phyloP scores from a whole-genome alignment of 2,329 filamentous ascomycete species.

The Aspergillus piperis region DNA sequence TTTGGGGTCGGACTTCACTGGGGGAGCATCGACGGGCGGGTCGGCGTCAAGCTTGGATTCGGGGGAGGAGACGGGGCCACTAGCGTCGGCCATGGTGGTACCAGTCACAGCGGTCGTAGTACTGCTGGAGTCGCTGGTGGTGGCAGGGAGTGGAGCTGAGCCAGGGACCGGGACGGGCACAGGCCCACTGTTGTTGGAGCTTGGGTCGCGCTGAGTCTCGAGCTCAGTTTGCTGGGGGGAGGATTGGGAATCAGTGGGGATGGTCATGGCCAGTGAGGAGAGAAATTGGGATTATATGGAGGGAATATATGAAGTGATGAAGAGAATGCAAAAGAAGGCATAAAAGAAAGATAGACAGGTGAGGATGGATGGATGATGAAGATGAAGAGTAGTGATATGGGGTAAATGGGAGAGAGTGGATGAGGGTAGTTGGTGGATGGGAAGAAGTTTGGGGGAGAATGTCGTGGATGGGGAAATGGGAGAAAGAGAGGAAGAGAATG shows the following conservation, averaged over 20 bases:
- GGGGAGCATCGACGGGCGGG: constrained; percentile 28
- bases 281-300: background rate
- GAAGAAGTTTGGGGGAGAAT: too few relatives aligned
- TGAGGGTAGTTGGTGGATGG: too few relatives aligned
- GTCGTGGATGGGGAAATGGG: background rate
- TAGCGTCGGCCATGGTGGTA: constrained; percentile 34
- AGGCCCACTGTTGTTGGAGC: constrained; percentile 2
- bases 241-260: constrained; percentile 16
- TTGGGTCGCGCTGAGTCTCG: constrained; percentile 25
- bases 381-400: too few relatives aligned
- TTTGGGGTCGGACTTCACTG: constrained; percentile 28
- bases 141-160: constrained; percentile 22
- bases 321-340: too few relatives aligned
- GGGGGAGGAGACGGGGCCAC: constrained; percentile 19
- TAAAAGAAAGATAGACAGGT: too few relatives aligned
- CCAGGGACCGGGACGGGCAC: background rate
- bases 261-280: constrained; percentile 5
- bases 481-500: constrained; percentile 1
- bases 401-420: background rate
- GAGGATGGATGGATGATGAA: too few relatives aligned
- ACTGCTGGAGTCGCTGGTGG: background rate
- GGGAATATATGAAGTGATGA: background rate
- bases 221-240: constrained; percentile 11
- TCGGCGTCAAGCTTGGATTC: constrained; percentile 37
- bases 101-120: constrained; percentile 3